Evolutionary conservation across 2,329 filamentous ascomycete genomes (phyloP).

Genomic region (Venturia pyrina): DNA sequence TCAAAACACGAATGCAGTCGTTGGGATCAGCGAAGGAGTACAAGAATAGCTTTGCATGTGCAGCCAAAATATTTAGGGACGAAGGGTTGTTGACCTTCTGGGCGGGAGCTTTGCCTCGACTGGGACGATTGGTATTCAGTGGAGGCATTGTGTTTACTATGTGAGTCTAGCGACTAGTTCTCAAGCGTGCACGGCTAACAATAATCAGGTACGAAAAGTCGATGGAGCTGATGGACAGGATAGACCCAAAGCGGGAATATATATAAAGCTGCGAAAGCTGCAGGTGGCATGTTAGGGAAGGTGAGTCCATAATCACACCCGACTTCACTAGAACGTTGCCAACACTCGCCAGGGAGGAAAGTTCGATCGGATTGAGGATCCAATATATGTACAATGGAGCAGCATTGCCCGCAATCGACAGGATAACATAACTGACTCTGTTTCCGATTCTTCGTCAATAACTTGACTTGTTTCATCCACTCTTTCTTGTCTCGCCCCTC

Average conservation of each 20-base stretch:
- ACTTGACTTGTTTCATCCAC: too few relatives aligned
- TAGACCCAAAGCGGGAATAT: constrained; percentile 51
- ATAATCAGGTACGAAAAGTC: constrained; percentile 73
- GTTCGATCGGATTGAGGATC: too few relatives aligned
- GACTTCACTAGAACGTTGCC: not conserved
- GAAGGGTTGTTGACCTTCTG: constrained; percentile 87
- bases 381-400: too few relatives aligned
- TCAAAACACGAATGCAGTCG: constrained; percentile 98
- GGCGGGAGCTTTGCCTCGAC: constrained; percentile 80
- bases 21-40: constrained; percentile 74
- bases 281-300: not conserved
- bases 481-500: not conserved
- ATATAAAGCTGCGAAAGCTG: constrained; percentile 8
- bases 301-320: not conserved
- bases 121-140: constrained; percentile 78
- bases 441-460: too few relatives aligned
- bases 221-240: constrained; percentile 70
- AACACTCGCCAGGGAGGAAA: too few relatives aligned
- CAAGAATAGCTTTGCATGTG: constrained; percentile 80
- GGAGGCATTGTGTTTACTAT: constrained; percentile 98
- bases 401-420: too few relatives aligned
- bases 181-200: not conserved
- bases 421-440: too few relatives aligned
- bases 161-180: constrained; percentile 32
- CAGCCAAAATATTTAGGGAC: constrained; percentile 70